Conservation (phyloP, 2,329 filamentous ascomycete genomes). For the Chalaropsis thielavioides region DNA sequence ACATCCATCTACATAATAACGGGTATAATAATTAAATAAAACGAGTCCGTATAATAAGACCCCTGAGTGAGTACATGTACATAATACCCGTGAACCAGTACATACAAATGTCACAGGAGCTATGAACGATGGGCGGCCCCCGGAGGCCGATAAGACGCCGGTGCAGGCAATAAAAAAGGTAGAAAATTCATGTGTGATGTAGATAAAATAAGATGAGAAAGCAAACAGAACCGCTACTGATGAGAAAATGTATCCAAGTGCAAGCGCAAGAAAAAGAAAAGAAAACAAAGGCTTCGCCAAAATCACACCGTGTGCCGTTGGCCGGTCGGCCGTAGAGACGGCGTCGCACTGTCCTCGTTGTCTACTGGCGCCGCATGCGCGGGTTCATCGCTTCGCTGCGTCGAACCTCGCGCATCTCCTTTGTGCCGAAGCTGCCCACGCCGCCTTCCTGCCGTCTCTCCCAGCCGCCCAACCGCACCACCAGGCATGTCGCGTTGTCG, state of each 20-base stretch:
- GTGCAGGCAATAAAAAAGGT: not conserved
- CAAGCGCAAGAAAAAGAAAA: not conserved
- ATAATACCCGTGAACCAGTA: too few species aligned
- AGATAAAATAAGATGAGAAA: not conserved
- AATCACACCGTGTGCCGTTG: not conserved
- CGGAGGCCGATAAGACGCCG: not conserved
- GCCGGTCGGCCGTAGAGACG: not conserved
- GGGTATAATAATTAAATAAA: too few species aligned
- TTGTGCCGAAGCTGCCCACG: slow-evolving; percentile 75
- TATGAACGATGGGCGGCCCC: not conserved
- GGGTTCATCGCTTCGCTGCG: slow-evolving; percentile 70
- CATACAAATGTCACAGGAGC: not conserved
- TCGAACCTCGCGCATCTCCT: slow-evolving; percentile 77
- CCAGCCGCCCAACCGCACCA: slow-evolving; percentile 54
- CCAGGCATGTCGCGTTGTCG: slow-evolving; percentile 55
- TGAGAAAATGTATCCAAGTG: slow-evolving; percentile 1
- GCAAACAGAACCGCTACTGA: not conserved
- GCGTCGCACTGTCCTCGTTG: not conserved
- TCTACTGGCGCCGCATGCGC: slow-evolving; percentile 45
- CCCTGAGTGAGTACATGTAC: too few species aligned
- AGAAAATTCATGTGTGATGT: not conserved
- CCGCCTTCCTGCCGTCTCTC: slow-evolving; percentile 69
- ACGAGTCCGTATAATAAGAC: too few species aligned
- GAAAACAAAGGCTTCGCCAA: not conserved
- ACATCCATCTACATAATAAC: too few species aligned